Evolutionary conservation across 1,139 yeast species (phyloP).

Genomic region (Hansenula anomala): DNA sequence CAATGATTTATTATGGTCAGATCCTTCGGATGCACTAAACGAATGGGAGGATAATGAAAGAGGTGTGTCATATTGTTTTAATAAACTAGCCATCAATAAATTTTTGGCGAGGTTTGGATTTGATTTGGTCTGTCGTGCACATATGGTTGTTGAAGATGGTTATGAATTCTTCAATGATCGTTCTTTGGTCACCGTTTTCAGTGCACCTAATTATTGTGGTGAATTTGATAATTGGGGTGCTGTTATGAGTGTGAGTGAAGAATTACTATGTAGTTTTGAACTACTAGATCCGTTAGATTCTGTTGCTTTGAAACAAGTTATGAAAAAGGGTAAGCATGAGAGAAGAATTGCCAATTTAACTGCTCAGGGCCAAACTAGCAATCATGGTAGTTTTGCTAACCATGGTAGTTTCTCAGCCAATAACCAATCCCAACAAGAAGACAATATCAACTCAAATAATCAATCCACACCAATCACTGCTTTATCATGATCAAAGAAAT

Average conservation of each 20-base stretch:
- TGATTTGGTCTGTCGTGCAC: conserved; percentile 94
- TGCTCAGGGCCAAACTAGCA: conserved; percentile 12
- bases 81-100: conserved; percentile 88
- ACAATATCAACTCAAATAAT: background rate
- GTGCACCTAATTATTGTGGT: conserved; percentile 97
- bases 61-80: conserved; percentile 95
- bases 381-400: conserved; percentile 22
- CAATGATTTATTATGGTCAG: conserved; percentile 92
- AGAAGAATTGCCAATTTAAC: conserved; percentile 49
- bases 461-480: background rate
- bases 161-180: conserved; percentile 95
- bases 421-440: background rate
- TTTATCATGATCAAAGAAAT: background rate
- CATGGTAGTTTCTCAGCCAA: background rate
- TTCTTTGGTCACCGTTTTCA: conserved; percentile 88
- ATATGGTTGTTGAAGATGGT: conserved; percentile 98
- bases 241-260: conserved; percentile 95
- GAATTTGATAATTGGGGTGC: conserved; percentile 99
- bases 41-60: conserved; percentile 99
- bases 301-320: conserved; percentile 86
- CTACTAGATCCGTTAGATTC: conserved; percentile 91
- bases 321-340: conserved; percentile 83
- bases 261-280: conserved; percentile 86
- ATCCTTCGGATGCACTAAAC: conserved; percentile 89
- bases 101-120: conserved; percentile 84